A percentile compares a stretch with the other conserved stretches of the same genome.
Evolutionary conservation across 805 yeast genomes (phyloP).

Genomic region (Candida berthetii): DNA sequence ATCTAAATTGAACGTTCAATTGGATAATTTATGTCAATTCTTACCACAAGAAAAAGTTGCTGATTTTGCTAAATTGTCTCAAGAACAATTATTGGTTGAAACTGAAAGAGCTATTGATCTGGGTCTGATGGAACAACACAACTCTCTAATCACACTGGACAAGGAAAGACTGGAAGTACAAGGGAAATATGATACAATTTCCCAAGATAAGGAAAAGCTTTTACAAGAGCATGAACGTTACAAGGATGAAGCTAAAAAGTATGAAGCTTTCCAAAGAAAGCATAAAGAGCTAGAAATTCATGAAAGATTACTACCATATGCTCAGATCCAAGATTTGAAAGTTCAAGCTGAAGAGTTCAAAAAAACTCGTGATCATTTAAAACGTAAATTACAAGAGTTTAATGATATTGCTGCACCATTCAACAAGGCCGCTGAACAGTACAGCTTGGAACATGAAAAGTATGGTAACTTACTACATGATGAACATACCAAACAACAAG

Average conservation of each 20-base stretch:
- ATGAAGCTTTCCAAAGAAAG: slow-evolving; percentile 39
- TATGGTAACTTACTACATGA: slow-evolving; percentile 20
- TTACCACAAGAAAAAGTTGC: slow-evolving; percentile 94
- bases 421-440: slow-evolving; percentile 10
- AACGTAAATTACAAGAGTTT: slow-evolving; percentile 21
- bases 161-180: slow-evolving; percentile 28
- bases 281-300: slow-evolving; percentile 40
- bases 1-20: slow-evolving; percentile 62
- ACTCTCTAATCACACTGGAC: slow-evolving; percentile 48
- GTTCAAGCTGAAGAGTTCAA: slow-evolving; percentile 13
- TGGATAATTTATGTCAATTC: slow-evolving; percentile 90
- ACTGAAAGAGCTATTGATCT: slow-evolving; percentile 79
- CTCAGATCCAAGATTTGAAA: slow-evolving; percentile 33
- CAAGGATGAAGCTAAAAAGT: slow-evolving; percentile 42
- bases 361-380: slow-evolving; percentile 18
- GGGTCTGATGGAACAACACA: slow-evolving; percentile 50
- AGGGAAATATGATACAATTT: slow-evolving; percentile 27
- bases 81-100: slow-evolving; percentile 67
- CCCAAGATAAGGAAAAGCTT: slow-evolving; percentile 24
- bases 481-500: slow-evolving; percentile 24
- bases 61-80: slow-evolving; percentile 77
- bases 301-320: slow-evolving; percentile 41
- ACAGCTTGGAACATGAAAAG: slow-evolving; percentile 20
- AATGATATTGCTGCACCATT: slow-evolving; percentile 15
- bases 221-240: slow-evolving; percentile 28